Evolutionary conservation across 495 filamentous ascomycete genomes (phyloP), one percentile per base, ranked within the genome.

Genomic region (Penicillium pancosmium): DNA sequence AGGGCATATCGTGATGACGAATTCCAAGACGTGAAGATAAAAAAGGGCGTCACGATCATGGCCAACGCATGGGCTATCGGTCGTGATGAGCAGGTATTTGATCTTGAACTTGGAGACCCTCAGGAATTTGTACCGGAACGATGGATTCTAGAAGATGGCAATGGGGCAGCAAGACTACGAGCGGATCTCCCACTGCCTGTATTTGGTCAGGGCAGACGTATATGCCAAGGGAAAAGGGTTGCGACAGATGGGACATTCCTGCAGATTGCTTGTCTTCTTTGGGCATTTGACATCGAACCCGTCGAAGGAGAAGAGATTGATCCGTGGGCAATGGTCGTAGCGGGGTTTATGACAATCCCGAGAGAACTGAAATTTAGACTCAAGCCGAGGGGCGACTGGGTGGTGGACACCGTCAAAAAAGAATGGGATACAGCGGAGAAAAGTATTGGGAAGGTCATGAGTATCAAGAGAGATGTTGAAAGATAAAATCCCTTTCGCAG

Each of bases 51-150:
- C 0, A 78, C 82, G 27, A 62, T 85, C 16, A 71, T 85, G 38
- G 80, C 82, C 0, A 83, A 82, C 57, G 82, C 83, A 61, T 85
- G 82, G 82, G 61, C 63, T 0, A 70, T 73, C 48, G 58, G 67
- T 27, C 67, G 69, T 15, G 68, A 68, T 16, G 53, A 61, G 4
- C 53, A 50, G 6, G 63, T 68, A 0, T 72, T 72, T 40, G 65
- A 70, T 46, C 63, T 57, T 1, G 41, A 61, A 8, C 60, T 67
- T 3, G 67, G 65, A 1, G 60, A 59, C 33, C 21, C 35, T 1
- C 47, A 63, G 10, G 65, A 59, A 6, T 73, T 73, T 23, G 41
- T 65, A n/a, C 70, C 70, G 7, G 66, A 68, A 50, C 54, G 68
- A 18, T 70, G 70, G 68, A 36, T 68, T 44, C 57, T 31, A 16